Evolutionary conservation across 2,329 filamentous ascomycete genomes (phyloP).

Genomic region (Exophiala viscosa): DNA sequence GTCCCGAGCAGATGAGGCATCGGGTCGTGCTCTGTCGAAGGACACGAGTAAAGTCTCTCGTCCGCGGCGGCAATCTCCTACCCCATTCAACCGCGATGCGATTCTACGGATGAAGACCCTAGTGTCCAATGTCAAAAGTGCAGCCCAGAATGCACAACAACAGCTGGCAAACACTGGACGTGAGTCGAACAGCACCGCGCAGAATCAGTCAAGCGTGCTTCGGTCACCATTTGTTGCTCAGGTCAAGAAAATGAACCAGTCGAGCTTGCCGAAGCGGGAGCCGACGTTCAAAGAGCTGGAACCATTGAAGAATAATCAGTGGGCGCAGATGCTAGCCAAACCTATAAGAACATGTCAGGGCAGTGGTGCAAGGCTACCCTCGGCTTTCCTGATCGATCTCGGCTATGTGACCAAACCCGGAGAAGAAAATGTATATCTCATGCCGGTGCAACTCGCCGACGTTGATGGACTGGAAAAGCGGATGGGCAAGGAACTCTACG

Average conservation of each 20-base stretch:
- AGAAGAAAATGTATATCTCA: conserved; percentile 16
- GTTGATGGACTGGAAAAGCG: conserved; percentile 16
- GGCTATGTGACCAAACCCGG: conserved; percentile 16
- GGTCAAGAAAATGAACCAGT: conserved; percentile 1
- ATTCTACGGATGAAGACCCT: no score
- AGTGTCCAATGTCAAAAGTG: no score
- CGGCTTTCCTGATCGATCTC: conserved; percentile 17
- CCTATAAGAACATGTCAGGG: conserved; percentile 20
- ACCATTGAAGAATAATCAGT: conserved; percentile 23
- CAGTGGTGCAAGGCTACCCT: conserved; percentile 21
- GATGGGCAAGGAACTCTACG: conserved; percentile 4
- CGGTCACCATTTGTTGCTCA: conserved; percentile 16
- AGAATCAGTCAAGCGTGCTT: not conserved
- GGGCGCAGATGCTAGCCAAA: conserved; percentile 25
- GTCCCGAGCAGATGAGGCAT: no score
- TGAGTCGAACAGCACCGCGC: no score
- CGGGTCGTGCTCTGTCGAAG: no score
- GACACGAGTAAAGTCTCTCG: no score
- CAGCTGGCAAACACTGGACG: no score
- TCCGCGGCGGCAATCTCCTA: no score
- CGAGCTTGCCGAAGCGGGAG: not conserved
- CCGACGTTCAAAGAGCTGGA: conserved; percentile 15
- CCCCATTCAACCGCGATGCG: no score
- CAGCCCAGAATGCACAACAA: no score
- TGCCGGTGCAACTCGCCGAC: conserved; percentile 24